Percentiles rank a stretch among this genome's conserved stretches.
These are phyloP conservation scores for Fusarium paranaense DNA, from an alignment of 2,329 filamentous ascomycete species.

Conservation along the genomic window DNA sequence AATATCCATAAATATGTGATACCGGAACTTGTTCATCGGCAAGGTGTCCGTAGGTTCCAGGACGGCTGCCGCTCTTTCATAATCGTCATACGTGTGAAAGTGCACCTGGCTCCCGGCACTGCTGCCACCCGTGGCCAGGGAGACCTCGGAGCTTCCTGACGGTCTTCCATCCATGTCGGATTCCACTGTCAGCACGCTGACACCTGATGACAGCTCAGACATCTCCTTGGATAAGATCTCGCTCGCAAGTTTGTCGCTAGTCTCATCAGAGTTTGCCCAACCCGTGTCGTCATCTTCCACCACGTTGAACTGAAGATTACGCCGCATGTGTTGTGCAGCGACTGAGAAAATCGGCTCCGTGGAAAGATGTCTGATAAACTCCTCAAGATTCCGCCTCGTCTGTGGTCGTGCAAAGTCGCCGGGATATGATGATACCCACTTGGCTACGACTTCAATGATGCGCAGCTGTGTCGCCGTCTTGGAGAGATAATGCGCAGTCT, in stretches of 20 bases:
- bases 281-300: constrained; percentile 90
- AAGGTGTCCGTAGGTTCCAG: constrained; percentile 77
- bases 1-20: constrained; percentile 89
- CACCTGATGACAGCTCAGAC: constrained; percentile 53
- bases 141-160: constrained; percentile 60
- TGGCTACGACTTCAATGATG: constrained; percentile 84
- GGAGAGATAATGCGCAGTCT: constrained; percentile 75
- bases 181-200: constrained; percentile 62
- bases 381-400: constrained; percentile 77
- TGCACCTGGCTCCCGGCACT: constrained; percentile 60
- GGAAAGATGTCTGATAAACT: constrained; percentile 81
- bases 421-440: constrained; percentile 91
- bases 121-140: constrained; percentile 54
- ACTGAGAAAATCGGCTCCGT: constrained; percentile 84
- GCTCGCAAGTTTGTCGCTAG: constrained; percentile 49
- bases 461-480: constrained; percentile 85
- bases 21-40: constrained; percentile 85
- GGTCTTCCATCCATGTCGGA: constrained; percentile 58
- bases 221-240: constrained; percentile 54
- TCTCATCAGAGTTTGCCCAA: constrained; percentile 87
- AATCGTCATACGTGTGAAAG: constrained; percentile 79
- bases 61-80: constrained; percentile 80
- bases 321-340: constrained; percentile 85
- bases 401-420: constrained; percentile 88
- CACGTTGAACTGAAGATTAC: constrained; percentile 78